Base-by-base conservation (phyloP, 164 flowering plant species). In the Dillenia suffruticosa region DNA sequence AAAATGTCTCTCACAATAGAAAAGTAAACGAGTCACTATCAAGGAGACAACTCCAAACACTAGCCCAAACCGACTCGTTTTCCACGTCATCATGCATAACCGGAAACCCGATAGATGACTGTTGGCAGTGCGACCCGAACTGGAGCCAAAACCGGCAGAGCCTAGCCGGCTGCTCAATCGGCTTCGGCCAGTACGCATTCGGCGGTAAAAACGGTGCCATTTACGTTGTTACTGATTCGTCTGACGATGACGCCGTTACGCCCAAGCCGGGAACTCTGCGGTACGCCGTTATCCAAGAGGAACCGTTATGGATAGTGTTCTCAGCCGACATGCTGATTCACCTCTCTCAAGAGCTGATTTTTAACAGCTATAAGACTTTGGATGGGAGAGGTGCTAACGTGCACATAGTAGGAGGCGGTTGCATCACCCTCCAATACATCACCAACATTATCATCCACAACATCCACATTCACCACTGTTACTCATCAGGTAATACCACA, bases 261-360 rank as follows among this genome's bases (percentile, higher is more conserved):
- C 78, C 82, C 12, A 58, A 45, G 10, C 82, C 76, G 10, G 82
- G 82, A 11, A 79, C 82, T 13, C 76, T 76, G 52, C 71, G 82
- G 3, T 43, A 65, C 63, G 82, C 72, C 22, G 82, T 79, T 12
- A 69, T 76, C 61, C 80, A 76, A 43, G 63, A 59, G 3, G 74
- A 76, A 16, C 82, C 82, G 1, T 66, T 78, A 0, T 79, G 82
- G 82, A 79, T 79, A 46, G 40, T 71, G 10, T 79, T 79, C 74
- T 53, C 79, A 19, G 60, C 70, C 16, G 57, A 73, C 66, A 79
- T 76, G 82, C 47, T 49, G 4, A 79, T 79, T 22, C 74, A 66
- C 44, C 78, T 79, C 49, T 63, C 62, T 19, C 70, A 73, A 51
- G 80, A 79, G 68, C 71, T 79, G 8, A 79, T 79, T 44, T 40